Percentiles rank a stretch among this genome's conserved stretches.
phyloP scores from a whole-genome alignment of 2,329 filamentous ascomycete genomes.

The Sporothrix schenckii region DNA sequence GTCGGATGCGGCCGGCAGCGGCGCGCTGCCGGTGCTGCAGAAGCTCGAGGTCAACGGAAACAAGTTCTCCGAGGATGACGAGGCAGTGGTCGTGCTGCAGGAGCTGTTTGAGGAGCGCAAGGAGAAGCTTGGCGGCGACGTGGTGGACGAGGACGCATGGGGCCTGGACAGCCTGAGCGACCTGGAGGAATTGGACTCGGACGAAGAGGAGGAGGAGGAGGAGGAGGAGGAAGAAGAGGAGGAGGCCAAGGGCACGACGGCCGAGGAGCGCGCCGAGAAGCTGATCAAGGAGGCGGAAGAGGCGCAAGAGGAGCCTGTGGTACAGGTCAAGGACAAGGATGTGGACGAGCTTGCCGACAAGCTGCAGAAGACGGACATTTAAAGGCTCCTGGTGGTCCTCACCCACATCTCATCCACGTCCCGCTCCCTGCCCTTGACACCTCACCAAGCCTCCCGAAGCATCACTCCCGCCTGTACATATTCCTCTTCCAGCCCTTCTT shows the following conservation, averaged over 20 bases:
- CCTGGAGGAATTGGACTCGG: conserved; percentile 75
- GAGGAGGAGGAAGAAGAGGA: conserved; percentile 71
- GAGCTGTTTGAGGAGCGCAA: conserved; percentile 76
- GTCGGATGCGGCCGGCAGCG: conserved; percentile 64
- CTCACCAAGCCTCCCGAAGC: no score
- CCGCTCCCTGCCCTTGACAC: neutral
- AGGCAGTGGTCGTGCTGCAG: conserved; percentile 67
- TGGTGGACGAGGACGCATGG: conserved; percentile 77
- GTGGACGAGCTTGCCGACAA: conserved; percentile 79
- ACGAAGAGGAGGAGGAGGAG: conserved; percentile 69
- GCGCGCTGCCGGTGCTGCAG: conserved; percentile 71
- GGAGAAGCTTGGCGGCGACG: conserved; percentile 68
- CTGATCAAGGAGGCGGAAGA: conserved; percentile 69
- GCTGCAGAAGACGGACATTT: conserved; percentile 70
- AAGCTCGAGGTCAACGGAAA: conserved; percentile 96
- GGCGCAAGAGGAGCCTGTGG: conserved; percentile 73
- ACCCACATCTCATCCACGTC: neutral
- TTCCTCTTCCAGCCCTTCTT: conserved; percentile 19
- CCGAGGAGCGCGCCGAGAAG: conserved; percentile 69
- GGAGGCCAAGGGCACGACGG: conserved; percentile 55
- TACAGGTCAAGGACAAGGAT: conserved; percentile 70
- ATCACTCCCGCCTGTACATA: conserved; percentile 14
- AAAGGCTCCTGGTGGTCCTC: neutral
- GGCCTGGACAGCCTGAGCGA: conserved; percentile 85
- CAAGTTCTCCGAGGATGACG: conserved; percentile 86